Conservation (phyloP, 140 eudicot genomes). For the Stevia rebaudiana region DNA sequence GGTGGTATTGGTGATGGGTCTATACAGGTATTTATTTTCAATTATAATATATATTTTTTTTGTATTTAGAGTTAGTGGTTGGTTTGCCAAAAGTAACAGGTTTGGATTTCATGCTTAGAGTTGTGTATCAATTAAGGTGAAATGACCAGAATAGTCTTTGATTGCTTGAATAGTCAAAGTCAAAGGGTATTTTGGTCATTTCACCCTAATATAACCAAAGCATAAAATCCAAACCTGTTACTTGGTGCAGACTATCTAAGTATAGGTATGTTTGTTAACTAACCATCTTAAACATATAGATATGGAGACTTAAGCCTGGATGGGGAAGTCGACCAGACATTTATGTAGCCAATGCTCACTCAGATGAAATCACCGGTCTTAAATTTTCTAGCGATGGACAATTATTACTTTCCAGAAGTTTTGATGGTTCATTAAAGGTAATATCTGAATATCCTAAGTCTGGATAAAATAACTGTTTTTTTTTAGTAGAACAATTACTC, state of each 20-base stretch:
- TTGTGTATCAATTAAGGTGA: too few relatives aligned
- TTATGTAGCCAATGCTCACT: slow-evolving; percentile 53
- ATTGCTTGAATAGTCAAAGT: too few relatives aligned
- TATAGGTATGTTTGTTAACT: neutral
- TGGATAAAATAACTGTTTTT: neutral
- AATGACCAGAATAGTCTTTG: too few relatives aligned
- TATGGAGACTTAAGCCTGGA: slow-evolving; percentile 90
- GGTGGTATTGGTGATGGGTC: slow-evolving; percentile 98
- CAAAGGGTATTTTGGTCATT: too few relatives aligned
- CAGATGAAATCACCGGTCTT: slow-evolving; percentile 84
- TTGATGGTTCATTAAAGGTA: slow-evolving; percentile 89
- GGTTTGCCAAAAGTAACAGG: too few relatives aligned
- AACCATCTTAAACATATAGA: slow-evolving; percentile 32
- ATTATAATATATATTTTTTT: neutral
- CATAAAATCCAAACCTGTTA: too few relatives aligned
- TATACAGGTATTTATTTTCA: slow-evolving; percentile 90
- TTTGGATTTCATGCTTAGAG: too few relatives aligned
- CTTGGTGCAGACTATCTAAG: too few relatives aligned
- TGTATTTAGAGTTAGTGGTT: too few relatives aligned
- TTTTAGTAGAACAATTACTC: neutral
- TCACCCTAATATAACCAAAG: too few relatives aligned
- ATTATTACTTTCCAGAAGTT: slow-evolving; percentile 76
- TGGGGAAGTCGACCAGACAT: slow-evolving; percentile 98
- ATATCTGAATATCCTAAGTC: neutral
- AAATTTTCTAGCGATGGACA: slow-evolving; percentile 90